Evolutionary conservation across 371 early-diverging fungal species (phyloP), one percentile per base, ranked within the genome.

Genomic region (Mucor piriformis): DNA sequence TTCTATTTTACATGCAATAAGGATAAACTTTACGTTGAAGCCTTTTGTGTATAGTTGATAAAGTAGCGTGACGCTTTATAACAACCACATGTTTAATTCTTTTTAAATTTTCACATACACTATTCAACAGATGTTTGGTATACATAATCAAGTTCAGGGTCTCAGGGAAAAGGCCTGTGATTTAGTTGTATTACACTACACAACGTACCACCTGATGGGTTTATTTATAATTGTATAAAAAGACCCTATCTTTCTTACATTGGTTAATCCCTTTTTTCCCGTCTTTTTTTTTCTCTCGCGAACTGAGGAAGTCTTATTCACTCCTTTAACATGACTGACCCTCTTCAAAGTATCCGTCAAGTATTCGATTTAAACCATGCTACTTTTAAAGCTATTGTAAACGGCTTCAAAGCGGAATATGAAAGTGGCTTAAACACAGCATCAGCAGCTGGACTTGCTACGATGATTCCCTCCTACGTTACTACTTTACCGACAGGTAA

Each of bases 391-490:
- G 63, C 76, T 25, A 81, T 83, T 46, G 70, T 83, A 20, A 58
- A 75, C 40, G 85, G 81, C 27, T 73, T 84, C 56, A 66, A 70
- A 57, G 54, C 72, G 16, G 82, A 83, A 57, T 77, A 74, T 48
- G 64, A 81, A 42, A 63, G 56, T 37, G 80, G 80, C 40, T 72
- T 79, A 3, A 66, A 68, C 11, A 79, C 80, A 25, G 69, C 74
- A 7, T 76, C 74, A 48, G 74, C 77, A 46, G 35, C 63, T 49
- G 85, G 82, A 34, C 73, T 85, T 42, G 74, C 80, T 34, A 63
- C 79, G 20, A 79, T 75, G 83, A 83, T 95, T 56, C 95, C 96
- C 8, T 89, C 92, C 13, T 95, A 82, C 76, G 93, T 96, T 50
- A 80, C 82, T 15, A 74, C 83, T 16, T 74, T 84, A 11, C 95